These are phyloP conservation scores for Fusarium humuli DNA, from an alignment of 2,329 filamentous ascomycete species.

Conservation along the genomic window DNA sequence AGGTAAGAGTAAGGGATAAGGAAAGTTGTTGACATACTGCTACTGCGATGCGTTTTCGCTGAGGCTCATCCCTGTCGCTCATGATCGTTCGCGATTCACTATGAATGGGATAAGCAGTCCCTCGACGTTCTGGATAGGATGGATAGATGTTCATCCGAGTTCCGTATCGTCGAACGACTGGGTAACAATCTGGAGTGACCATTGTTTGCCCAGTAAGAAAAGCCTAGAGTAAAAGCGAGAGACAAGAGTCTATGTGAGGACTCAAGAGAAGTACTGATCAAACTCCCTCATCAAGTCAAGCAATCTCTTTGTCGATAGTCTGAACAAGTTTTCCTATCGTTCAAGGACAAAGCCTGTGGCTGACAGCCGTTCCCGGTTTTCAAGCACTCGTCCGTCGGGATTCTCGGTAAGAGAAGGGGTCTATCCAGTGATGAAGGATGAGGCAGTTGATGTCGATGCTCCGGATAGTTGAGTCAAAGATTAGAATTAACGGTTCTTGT, in stretches of 20 bases:
- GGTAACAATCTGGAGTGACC: conserved; percentile 40
- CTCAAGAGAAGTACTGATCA: conserved; percentile 1
- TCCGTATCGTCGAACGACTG: conserved; percentile 35
- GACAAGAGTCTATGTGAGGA: conserved; percentile 1
- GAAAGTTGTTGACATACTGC: conserved; percentile 59
- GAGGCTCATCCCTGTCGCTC: conserved; percentile 52
- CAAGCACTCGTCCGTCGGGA: conserved; percentile 35
- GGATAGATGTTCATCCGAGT: conserved; percentile 34
- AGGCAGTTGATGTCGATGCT: neutral
- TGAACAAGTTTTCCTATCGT: neutral
- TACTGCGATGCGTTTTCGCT: conserved; percentile 69
- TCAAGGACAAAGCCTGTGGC: conserved; percentile 11
- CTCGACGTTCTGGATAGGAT: conserved; percentile 42
- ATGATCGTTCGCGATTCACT: conserved; percentile 47
- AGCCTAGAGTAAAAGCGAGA: conserved; percentile 3
- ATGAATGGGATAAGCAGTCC: conserved; percentile 30
- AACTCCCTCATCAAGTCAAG: conserved; percentile 26
- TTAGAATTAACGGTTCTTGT: conserved; percentile 1
- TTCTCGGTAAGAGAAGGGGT: conserved; percentile 11
- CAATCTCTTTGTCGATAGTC: conserved; percentile 5
- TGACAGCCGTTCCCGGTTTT: conserved; percentile 19
- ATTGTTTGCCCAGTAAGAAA: conserved; percentile 20
- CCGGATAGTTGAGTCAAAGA: conserved; percentile 10
- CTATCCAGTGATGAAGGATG: conserved; percentile 9
- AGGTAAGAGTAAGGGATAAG: conserved; percentile 20